Conservation (phyloP, 83 land plant genomes). For the Larix sibirica region DNA sequence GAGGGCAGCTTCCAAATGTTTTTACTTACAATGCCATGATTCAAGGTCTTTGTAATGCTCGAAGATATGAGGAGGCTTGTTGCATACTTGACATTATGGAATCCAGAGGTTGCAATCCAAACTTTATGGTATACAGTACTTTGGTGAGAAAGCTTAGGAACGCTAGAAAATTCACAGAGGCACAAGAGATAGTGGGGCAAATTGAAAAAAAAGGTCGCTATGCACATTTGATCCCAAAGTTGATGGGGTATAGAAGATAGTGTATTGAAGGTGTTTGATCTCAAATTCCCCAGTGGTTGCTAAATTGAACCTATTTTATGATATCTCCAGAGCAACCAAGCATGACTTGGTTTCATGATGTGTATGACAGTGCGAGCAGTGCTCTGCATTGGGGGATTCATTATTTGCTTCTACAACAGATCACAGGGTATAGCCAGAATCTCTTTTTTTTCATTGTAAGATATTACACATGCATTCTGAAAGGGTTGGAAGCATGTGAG, state of each 20-base stretch:
- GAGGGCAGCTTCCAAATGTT: constrained; percentile 71
- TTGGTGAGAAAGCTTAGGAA: constrained; percentile 48
- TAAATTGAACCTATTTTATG: background rate
- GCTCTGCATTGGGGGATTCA: background rate
- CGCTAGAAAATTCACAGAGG: constrained; percentile 47
- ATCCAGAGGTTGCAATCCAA: constrained; percentile 53
- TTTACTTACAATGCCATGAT: constrained; percentile 74
- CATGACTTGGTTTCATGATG: background rate
- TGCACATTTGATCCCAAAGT: constrained; percentile 44
- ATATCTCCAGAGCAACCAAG: background rate
- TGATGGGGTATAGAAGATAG: constrained; percentile 42
- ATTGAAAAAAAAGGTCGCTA: constrained; percentile 55
- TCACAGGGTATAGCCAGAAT: constrained; percentile 1
- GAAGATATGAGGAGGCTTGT: constrained; percentile 55
- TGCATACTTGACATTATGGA: constrained; percentile 59
- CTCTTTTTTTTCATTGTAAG: background rate
- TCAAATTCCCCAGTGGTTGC: background rate
- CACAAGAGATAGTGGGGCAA: constrained; percentile 34
- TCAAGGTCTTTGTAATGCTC: constrained; percentile 53
- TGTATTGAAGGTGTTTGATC: background rate
- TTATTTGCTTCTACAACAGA: background rate
- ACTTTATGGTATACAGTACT: constrained; percentile 59
- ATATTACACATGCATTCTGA: background rate
- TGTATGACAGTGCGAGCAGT: background rate
- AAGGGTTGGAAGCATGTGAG: background rate